Percentiles rank a stretch among this genome's conserved stretches.
These are phyloP conservation scores for Globisporangium ultimum DNA, from an alignment of 352 stramenopile genomes.

Conservation along the genomic window DNA sequence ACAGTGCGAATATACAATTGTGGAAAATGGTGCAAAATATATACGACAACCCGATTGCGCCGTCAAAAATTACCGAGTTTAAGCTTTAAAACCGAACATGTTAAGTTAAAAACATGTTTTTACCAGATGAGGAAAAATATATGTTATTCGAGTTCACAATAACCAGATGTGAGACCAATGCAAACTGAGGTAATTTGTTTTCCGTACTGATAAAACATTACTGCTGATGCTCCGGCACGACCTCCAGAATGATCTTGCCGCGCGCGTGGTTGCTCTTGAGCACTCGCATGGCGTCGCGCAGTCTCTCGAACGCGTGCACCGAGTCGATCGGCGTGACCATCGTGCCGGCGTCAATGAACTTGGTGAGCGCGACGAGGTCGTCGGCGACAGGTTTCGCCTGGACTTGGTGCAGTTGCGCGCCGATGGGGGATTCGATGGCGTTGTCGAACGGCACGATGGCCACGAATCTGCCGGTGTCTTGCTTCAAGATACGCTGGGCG, in stretches of 20 bases:
- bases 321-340: neutral
- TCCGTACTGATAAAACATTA: no score
- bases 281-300: slow-evolving; percentile 1
- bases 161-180: no score
- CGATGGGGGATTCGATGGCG: neutral
- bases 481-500: neutral
- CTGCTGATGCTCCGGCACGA: neutral
- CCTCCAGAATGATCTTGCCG: slow-evolving; percentile 4
- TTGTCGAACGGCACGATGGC: neutral
- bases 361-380: neutral
- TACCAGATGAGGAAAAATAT: no score
- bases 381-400: neutral
- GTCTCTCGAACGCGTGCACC: neutral
- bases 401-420: neutral
- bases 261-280: neutral
- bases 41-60: no score
- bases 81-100: no score
- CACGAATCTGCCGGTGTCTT: slow-evolving; percentile 1
- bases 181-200: no score
- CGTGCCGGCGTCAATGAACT: neutral
- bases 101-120: no score
- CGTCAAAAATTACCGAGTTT: no score
- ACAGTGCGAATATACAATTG: no score
- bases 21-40: no score
- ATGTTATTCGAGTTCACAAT: no score